Evolutionary conservation across 305 asterid species (phyloP), one percentile per base, ranked within the genome.

Genomic region (Fraxinus latifolia): DNA sequence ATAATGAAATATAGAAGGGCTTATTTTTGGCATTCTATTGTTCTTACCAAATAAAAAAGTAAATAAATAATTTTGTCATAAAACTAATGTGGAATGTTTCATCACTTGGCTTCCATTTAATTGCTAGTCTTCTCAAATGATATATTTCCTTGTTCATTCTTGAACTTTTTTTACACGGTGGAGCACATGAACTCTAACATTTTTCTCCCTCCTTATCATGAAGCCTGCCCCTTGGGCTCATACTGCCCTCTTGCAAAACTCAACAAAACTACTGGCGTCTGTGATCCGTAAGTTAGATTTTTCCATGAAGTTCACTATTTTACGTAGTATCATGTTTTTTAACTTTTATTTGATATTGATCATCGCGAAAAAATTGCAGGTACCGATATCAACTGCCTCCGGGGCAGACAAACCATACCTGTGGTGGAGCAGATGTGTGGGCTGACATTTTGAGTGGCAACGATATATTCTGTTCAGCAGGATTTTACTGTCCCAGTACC

Each of bases 341-440:
- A 60, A 62, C 76, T 72, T 77, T 82, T 65, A 55, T 58, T 72
- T 27, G 21, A 68, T 71, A 50, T 81, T 85, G 84, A 85, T 50
- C 65, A 31, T 53, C 21, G 29, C 31, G 65, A 37, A 32, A 77
- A 44, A 55, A 74, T 82, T 73, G 83, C 84, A 91, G 97, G 89
- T 93, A 93, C 74, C 90, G 84, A 8, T 93, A 93, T 86, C 97
- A 92, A 83, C 90, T 90, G 82, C 97, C 97, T 67, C 94, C 97
- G 0, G 96, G 96, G 71, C 84, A 86, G 82, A 33, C 89, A 32
- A 92, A 92, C 86, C 94, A 91, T 74, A 88, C 90, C 21, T 93
- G 97, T 47, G 97, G 97, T 2, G 93, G 93, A 82, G 97, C 95
- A 42, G 97, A 93, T 84, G 82, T 89, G 21, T 93, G 97, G 97